Percentiles rank a stretch among this genome's conserved stretches.
These are phyloP conservation scores for Zygoascus bituminiphila DNA, from an alignment of 805 yeast genomes.

Conservation along the genomic window DNA sequence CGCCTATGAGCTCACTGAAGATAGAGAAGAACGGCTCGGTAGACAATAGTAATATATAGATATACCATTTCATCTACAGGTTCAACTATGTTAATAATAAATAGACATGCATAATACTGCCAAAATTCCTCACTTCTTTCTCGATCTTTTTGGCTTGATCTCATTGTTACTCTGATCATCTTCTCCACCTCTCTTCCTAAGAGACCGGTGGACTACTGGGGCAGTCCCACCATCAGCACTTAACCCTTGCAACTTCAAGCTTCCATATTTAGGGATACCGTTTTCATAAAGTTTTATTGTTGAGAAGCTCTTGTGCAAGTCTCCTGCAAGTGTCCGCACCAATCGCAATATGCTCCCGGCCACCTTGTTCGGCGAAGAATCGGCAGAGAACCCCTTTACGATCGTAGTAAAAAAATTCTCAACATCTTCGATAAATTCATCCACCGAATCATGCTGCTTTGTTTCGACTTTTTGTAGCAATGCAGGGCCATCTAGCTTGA, in stretches of 20 bases:
- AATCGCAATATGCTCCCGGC: neutral
- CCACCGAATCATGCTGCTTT: neutral
- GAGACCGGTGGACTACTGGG: neutral
- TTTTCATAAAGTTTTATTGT: neutral
- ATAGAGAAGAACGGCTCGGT: slow-evolving; percentile 50
- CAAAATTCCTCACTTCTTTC: neutral
- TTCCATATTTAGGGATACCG: neutral
- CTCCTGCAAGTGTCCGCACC: neutral
- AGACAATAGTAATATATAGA: slow-evolving; percentile 14
- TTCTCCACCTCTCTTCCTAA: neutral
- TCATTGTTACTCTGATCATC: neutral
- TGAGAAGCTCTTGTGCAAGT: neutral
- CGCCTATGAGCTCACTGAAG: slow-evolving; percentile 37
- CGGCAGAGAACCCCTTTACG: neutral
- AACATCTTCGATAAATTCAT: neutral
- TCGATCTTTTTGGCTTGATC: neutral
- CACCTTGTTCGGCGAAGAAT: neutral
- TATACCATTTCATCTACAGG: neutral
- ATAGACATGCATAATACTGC: neutral
- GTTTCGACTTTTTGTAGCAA: neutral
- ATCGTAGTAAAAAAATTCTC: neutral
- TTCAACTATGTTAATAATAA: neutral
- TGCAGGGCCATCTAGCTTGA: neutral
- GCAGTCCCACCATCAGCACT: neutral
- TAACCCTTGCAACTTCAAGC: neutral